These are phyloP conservation scores for Emergomyces africanus DNA, from an alignment of 2,329 filamentous ascomycete genomes.

Conservation along the genomic window DNA sequence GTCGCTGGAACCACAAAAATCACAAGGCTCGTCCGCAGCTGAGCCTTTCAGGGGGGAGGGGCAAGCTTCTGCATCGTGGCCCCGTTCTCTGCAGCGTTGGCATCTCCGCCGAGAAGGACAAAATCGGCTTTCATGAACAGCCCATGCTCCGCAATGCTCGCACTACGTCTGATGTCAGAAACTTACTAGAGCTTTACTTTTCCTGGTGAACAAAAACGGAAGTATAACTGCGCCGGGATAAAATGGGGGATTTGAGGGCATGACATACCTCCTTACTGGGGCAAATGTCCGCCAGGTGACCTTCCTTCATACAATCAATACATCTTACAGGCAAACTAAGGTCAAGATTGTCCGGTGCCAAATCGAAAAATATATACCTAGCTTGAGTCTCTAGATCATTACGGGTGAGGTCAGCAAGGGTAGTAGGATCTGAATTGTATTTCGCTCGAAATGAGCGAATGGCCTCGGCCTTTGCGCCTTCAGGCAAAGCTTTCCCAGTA, in stretches of 20 bases:
- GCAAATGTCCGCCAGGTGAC: conserved; percentile 32
- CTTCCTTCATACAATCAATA: conserved; percentile 29
- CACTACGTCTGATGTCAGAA: conserved; percentile 19
- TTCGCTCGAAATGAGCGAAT: conserved; percentile 21
- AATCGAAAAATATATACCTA: conserved; percentile 28
- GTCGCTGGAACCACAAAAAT: conserved; percentile 42
- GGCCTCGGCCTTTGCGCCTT: conserved; percentile 22
- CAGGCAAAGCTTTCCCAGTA: neutral
- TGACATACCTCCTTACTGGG: conserved; percentile 30
- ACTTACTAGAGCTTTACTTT: neutral
- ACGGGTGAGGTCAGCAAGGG: conserved; percentile 25
- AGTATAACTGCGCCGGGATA: neutral
- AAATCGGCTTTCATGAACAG: conserved; percentile 26
- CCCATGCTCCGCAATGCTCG: conserved; percentile 30
- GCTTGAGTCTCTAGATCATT: conserved; percentile 29
- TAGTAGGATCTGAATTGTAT: conserved; percentile 22
- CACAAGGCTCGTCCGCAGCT: conserved; percentile 42
- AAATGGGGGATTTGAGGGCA: neutral
- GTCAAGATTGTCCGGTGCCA: conserved; percentile 26
- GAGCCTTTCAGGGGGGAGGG: conserved; percentile 46
- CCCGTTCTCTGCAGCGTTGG: conserved; percentile 49
- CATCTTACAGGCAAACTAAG: conserved; percentile 30
- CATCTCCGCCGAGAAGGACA: conserved; percentile 32
- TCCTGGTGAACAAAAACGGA: neutral
- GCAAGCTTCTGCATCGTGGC: conserved; percentile 44